phyloP scores from a whole-genome alignment of 306 rosid species.

The Quercus glauca region DNA sequence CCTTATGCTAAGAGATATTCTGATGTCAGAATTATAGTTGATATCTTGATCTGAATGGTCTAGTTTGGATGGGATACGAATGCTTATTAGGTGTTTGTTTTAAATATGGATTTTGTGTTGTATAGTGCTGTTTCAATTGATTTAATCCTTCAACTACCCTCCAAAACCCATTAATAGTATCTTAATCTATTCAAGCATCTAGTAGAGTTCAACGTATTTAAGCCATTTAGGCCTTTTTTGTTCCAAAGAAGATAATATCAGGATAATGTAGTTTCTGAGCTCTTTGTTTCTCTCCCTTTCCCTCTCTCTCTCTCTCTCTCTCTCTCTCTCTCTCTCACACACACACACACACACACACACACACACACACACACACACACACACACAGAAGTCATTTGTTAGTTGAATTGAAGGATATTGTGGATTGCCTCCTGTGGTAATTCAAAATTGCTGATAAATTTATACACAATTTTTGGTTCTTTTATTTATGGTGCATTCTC shows the following conservation, averaged over 20 bases:
- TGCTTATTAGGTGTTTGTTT: too few species aligned
- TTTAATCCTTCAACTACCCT: neutral
- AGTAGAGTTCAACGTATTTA: neutral
- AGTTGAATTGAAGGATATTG: neutral
- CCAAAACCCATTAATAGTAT: neutral
- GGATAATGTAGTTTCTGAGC: neutral
- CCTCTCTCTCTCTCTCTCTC: neutral
- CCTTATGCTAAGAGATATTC: neutral
- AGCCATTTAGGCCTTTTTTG: neutral
- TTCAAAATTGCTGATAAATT: neutral
- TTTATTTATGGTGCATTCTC: neutral
- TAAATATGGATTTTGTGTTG: neutral
- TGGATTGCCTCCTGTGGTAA: neutral
- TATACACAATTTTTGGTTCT: neutral
- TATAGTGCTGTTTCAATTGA: neutral
- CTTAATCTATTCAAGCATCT: neutral
- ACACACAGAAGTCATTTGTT: neutral
- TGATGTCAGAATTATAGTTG: neutral
- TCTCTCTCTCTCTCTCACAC: too few species aligned
- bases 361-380: neutral
- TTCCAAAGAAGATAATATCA: neutral
- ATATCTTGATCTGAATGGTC: too few species aligned
- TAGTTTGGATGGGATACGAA: too few species aligned
- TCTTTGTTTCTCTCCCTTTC: neutral
- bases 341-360: too few species aligned